These are phyloP conservation scores for Pezicula carpinea DNA, from an alignment of 2,329 filamentous ascomycete species.

Conservation along the genomic window DNA sequence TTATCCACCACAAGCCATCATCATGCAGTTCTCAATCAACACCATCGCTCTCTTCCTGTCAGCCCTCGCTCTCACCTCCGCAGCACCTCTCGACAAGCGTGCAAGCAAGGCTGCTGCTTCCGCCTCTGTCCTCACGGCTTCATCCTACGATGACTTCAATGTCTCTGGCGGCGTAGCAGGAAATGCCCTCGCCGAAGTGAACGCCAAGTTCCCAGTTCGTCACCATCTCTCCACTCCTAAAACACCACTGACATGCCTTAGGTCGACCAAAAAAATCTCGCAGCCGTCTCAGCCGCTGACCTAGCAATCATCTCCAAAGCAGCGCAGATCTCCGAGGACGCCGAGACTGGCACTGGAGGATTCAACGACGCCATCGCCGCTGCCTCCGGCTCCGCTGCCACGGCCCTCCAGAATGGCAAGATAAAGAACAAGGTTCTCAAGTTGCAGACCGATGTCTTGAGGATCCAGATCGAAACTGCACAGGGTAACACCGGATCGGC, in stretches of 20 bases:
- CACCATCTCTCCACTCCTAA: not conserved
- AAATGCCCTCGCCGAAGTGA: constrained; percentile 48
- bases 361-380: constrained; percentile 50
- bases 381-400: constrained; percentile 35
- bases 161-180: constrained; percentile 47
- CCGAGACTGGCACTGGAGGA: constrained; percentile 42
- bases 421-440: constrained; percentile 59
- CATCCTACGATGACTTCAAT: constrained; percentile 34
- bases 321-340: constrained; percentile 47
- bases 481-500: constrained; percentile 40
- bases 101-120: not conserved
- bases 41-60: constrained; percentile 13
- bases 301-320: constrained; percentile 43
- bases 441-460: constrained; percentile 46
- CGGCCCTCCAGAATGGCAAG: constrained; percentile 48
- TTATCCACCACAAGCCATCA: not conserved
- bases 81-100: constrained; percentile 3
- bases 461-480: constrained; percentile 46
- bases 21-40: constrained; percentile 18
- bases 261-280: constrained; percentile 41
- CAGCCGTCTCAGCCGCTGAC: constrained; percentile 41
- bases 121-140: constrained; percentile 13
- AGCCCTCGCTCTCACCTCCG: constrained; percentile 3
- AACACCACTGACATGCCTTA: constrained; percentile 12
- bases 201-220: constrained; percentile 48